Evolutionary conservation across 306 rosid genomes (phyloP), one percentile per base, ranked within the genome.

Genomic region (Sechiopsis laciniata): DNA sequence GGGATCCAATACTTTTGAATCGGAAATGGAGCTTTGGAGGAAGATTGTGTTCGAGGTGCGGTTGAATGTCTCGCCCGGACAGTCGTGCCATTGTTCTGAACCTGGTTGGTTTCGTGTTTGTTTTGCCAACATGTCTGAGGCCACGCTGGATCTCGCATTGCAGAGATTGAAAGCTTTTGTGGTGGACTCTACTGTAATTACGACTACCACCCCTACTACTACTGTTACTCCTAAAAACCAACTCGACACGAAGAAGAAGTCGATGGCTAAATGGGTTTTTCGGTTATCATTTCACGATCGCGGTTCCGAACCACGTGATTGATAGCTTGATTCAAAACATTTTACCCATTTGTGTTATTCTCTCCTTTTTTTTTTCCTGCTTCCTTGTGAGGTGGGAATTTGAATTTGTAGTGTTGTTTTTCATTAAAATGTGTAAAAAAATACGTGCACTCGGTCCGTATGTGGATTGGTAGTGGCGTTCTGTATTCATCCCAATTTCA

Each of bases 11-110:
- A 72, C 54, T 10, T 72, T 72, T n/a, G 75, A 55, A 19, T 17
- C 75, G 0, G 75, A 72, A 35, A 54, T 72, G 75, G 75, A 72
- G 75, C 75, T 72, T 10, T 72, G 75, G 75, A 72, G 24, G 54
- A 72, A 72, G 64, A 72, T 72, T 55, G 53, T 72, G 9, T 72
- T 32, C 53, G 65, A 72, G 52, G 64, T 72, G n/a, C 6, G 64
- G 52, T 35, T 72, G 20, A 72, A 72, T 10, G 64, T 72, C 15
- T 72, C 75, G 48, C 75, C 65, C 52, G 65, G 75, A 55, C 60
- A 35, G 37, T 72, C 75, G 4, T 72, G 75, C 19, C 75, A 72
- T 35, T 72, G 75, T 53, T 72, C 75, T 5, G 75, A 72, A 35
- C 75, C 75, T 13, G 75, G 75, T 32, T 72, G 75, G 75, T 72